Evolutionary conservation across 805 yeast genomes (phyloP), one percentile per base, ranked within the genome.

Genomic region (Candida taoyuanica): DNA sequence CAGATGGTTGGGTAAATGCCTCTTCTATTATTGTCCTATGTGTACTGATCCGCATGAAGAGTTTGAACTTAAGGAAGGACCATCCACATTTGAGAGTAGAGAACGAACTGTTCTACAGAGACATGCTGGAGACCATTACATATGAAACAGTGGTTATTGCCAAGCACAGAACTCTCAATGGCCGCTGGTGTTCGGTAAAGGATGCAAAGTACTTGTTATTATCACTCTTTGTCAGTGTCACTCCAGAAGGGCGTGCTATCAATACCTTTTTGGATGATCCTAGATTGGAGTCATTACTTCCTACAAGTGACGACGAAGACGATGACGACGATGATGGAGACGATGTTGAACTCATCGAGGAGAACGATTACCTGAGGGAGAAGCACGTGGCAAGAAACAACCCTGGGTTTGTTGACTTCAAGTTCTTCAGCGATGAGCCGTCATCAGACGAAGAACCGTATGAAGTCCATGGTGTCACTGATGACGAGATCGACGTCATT

Each of bases 1-100:
- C 59, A 3, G 60, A 56, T 38, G 56, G 57, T 7, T 51, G 49
- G 51, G 43, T 53, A 12, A 56, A 53, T 36, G 56, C 47, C 1
- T 43, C 41, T 23, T 5, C 32, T 0, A 19, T 56, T 8, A 43
- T 56, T 2, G 38, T 39, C 5, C 33, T 39, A 8, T 45, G 53
- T 29, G 42, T 47, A 13, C 18, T 54, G 18, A 14, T 49, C 3
- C 42, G 55, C 17, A 39, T 53, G 9, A 34, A 29, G 4, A 48
- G 41, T 15, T 34, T 53, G 29, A 37, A 45, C 29, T 35, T 49
- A 28, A 47, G 50, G 5, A 35, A 48, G 24, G 50, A 46, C 15
- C 61, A 59, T 38, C 62, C 61, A 2, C 54, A 50, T 29, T 34
- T 59, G 46, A 37, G 47, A 17, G 40, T 39, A 8, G 44, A 44